phyloP scores from a whole-genome alignment of 2,329 filamentous ascomycete species.

The Aspergillus ochraceus region DNA sequence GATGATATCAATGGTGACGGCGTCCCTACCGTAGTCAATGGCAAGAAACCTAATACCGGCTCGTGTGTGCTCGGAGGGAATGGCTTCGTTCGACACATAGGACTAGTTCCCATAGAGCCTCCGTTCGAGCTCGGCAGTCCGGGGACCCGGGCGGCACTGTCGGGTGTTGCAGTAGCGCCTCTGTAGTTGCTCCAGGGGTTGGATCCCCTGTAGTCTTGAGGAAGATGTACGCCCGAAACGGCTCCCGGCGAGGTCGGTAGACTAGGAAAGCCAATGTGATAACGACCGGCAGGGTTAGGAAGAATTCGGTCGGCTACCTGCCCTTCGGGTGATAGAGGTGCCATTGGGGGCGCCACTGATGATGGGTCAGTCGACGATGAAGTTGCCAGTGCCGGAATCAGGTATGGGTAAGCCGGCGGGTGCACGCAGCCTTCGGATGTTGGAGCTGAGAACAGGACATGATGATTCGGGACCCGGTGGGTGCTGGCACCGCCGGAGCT shows the following conservation, averaged over 20 bases:
- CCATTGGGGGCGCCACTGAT: conserved; percentile 4
- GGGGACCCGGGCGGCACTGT: conserved; percentile 17
- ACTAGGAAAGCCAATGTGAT: conserved; percentile 16
- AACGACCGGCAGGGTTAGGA: conserved; percentile 34
- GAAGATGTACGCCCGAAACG: conserved; percentile 17
- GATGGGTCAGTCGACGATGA: conserved; percentile 25
- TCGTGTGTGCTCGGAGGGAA: conserved; percentile 26
- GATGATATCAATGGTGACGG: conserved; percentile 15
- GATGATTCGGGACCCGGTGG: conserved; percentile 21
- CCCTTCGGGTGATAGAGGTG: conserved; percentile 22
- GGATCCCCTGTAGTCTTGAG: conserved; percentile 21
- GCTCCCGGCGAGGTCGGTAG: conserved; percentile 18
- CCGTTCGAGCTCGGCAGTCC: conserved; percentile 20
- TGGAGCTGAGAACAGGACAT: conserved; percentile 30
- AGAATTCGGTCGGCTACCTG: conserved; percentile 35
- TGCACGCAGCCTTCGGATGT: conserved; percentile 25
- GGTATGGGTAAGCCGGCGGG: conserved; percentile 29
- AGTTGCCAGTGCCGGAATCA: conserved; percentile 29
- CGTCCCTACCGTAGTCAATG: conserved; percentile 21
- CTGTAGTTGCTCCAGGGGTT: conserved; percentile 18
- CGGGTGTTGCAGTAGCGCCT: background rate
- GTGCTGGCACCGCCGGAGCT: conserved; percentile 20
- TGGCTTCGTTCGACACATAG: conserved; percentile 19
- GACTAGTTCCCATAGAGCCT: conserved; percentile 20
- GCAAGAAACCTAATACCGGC: conserved; percentile 31